Evolutionary conservation across 2,329 filamentous ascomycete genomes (phyloP).

Genomic region (Beauveria pseudobassiana): DNA sequence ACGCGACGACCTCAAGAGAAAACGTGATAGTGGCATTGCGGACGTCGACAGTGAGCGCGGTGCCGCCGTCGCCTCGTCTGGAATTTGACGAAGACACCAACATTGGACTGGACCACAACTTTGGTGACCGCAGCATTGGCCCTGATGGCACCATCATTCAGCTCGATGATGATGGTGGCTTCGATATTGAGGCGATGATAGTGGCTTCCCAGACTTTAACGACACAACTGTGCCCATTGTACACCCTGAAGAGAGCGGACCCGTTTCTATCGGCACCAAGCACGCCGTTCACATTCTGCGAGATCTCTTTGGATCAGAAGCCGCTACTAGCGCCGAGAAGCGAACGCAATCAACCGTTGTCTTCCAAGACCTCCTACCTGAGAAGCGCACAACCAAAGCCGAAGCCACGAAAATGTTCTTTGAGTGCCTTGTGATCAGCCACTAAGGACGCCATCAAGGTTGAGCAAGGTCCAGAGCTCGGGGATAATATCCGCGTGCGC

Average conservation of each 20-base stretch:
- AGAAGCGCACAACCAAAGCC: constrained; percentile 69
- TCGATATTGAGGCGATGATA: constrained; percentile 54
- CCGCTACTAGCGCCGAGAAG: constrained; percentile 60
- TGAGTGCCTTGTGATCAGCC: constrained; percentile 85
- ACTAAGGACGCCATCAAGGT: constrained; percentile 98
- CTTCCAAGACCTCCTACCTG: constrained; percentile 87
- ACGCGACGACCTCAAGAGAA: constrained; percentile 79
- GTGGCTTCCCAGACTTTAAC: constrained; percentile 51
- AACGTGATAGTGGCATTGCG: constrained; percentile 80
- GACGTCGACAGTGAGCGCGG: constrained; percentile 65
- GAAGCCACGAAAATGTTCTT: constrained; percentile 99
- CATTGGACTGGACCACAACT: constrained; percentile 35
- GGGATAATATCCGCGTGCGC: constrained; percentile 72
- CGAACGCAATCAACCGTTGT: constrained; percentile 70
- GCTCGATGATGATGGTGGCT: not conserved
- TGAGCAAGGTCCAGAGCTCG: constrained; percentile 72
- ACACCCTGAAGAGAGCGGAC: constrained; percentile 75
- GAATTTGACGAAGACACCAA: constrained; percentile 63
- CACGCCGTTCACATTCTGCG: constrained; percentile 92
- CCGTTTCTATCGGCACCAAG: constrained; percentile 85
- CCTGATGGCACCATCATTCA: constrained; percentile 52
- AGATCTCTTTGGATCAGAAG: constrained; percentile 73
- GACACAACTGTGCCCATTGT: constrained; percentile 69
- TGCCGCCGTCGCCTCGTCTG: constrained; percentile 58
- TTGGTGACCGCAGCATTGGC: constrained; percentile 46